Conservation (phyloP, 768 basidiomycete genomes). For the Leccinum pellstonianum region DNA sequence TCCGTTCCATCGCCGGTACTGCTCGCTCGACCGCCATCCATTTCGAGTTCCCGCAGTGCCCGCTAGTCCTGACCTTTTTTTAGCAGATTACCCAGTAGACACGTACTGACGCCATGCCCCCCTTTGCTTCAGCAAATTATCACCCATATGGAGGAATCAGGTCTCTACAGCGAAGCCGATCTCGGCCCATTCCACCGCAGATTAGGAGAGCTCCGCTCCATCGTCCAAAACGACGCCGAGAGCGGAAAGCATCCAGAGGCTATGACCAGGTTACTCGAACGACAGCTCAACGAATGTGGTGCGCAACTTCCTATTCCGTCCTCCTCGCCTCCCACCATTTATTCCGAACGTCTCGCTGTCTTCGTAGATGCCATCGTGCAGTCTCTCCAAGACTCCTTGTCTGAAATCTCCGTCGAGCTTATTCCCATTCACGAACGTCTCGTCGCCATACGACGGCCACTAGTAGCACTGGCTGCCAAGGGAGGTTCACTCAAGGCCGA, state of each 20-base stretch:
- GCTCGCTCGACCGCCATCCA: background rate
- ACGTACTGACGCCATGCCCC: slow-evolving; percentile 24
- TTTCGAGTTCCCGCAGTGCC: slow-evolving; percentile 13
- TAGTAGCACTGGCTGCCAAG: slow-evolving; percentile 85
- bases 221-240: slow-evolving; percentile 80
- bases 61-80: slow-evolving; percentile 26
- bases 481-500: slow-evolving; percentile 83
- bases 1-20: slow-evolving; percentile 5
- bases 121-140: slow-evolving; percentile 74
- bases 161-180: slow-evolving; percentile 89
- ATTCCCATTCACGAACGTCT: slow-evolving; percentile 88
- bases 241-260: slow-evolving; percentile 82
- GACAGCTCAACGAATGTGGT: slow-evolving; percentile 93
- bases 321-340: slow-evolving; percentile 1
- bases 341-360: background rate
- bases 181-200: slow-evolving; percentile 85
- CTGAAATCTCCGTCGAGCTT: slow-evolving; percentile 86
- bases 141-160: slow-evolving; percentile 93
- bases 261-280: slow-evolving; percentile 84
- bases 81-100: slow-evolving; percentile 27
- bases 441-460: slow-evolving; percentile 82
- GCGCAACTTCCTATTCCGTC: slow-evolving; percentile 33
- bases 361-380: slow-evolving; percentile 68
- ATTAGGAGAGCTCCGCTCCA: slow-evolving; percentile 76
- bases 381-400: slow-evolving; percentile 79